These are phyloP conservation scores for Juncus effusus DNA, from an alignment of 176 grass and related monocot species.

Conservation along the genomic window DNA sequence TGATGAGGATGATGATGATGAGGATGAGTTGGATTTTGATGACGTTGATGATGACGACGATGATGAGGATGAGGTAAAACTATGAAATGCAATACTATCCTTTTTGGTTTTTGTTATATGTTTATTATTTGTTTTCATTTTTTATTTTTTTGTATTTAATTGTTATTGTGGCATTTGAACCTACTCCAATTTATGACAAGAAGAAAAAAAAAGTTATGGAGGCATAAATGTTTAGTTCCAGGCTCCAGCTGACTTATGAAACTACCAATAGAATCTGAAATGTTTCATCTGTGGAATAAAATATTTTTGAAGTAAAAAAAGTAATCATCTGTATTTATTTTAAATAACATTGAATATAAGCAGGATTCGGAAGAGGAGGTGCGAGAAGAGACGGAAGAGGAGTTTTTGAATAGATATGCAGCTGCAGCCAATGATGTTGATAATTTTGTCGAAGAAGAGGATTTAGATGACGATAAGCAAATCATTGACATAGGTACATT, in stretches of 20 bases:
- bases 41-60: slow-evolving; percentile 33
- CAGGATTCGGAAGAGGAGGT: slow-evolving; percentile 82
- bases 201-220: too few species aligned
- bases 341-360: slow-evolving; percentile 8
- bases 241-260: too few species aligned
- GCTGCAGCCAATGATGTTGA: slow-evolving; percentile 42
- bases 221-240: too few species aligned
- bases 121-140: too few species aligned
- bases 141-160: slow-evolving; percentile 15
- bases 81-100: neutral
- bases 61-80: slow-evolving; percentile 32
- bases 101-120: neutral
- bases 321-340: neutral
- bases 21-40: slow-evolving; percentile 42
- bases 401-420: slow-evolving; percentile 75
- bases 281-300: too few species aligned
- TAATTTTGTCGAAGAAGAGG: slow-evolving; percentile 58
- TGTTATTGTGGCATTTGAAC: neutral
- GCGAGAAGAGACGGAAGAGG: slow-evolving; percentile 69
- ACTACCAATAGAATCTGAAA: too few species aligned
- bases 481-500: slow-evolving; percentile 62
- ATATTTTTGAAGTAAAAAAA: too few species aligned
- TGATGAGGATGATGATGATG: slow-evolving; percentile 37
- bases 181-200: too few species aligned
- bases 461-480: slow-evolving; percentile 57